These are phyloP conservation scores for Pythium vanterpoolii DNA, from an alignment of 352 stramenopile species.

Conservation along the genomic window DNA sequence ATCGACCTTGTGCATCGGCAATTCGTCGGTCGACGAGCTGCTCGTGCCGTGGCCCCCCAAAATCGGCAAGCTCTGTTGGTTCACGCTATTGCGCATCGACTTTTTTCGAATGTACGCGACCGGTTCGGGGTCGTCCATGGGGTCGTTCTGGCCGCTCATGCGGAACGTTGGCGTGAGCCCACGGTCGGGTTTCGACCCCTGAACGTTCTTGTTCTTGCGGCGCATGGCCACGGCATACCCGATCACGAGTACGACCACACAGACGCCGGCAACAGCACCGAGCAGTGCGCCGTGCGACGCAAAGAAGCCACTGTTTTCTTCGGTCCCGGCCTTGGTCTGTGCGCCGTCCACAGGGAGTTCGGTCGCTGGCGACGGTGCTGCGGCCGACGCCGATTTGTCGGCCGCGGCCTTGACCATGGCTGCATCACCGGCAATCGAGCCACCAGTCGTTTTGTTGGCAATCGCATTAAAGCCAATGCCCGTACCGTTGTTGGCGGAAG, in stretches of 20 bases:
- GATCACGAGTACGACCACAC: constrained; percentile 16
- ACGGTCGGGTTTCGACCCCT: constrained; percentile 2
- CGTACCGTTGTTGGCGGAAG: constrained; percentile 2
- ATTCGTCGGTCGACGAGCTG: constrained; percentile 16
- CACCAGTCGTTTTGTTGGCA: background rate
- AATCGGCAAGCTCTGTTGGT: constrained; percentile 18
- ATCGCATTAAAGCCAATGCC: background rate
- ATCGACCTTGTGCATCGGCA: constrained; percentile 16
- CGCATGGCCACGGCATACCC: constrained; percentile 22
- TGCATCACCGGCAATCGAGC: constrained; percentile 3
- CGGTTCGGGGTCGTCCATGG: constrained; percentile 24
- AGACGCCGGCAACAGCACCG: constrained; percentile 7
- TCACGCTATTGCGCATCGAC: constrained; percentile 8
- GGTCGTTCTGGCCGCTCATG: constrained; percentile 9
- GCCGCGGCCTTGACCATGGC: background rate
- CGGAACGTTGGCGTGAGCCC: constrained; percentile 13
- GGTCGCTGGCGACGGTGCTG: background rate
- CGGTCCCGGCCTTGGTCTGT: constrained; percentile 29
- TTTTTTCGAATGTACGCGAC: constrained; percentile 23
- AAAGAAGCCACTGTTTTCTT: constrained; percentile 47
- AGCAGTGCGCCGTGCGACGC: constrained; percentile 16
- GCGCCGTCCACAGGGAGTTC: background rate
- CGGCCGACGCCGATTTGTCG: background rate
- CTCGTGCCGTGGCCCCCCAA: constrained; percentile 16
- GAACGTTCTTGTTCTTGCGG: constrained; percentile 15